Base-by-base conservation (phyloP, 1,139 yeast species). In the Saccharomyces hybrid region DNA sequence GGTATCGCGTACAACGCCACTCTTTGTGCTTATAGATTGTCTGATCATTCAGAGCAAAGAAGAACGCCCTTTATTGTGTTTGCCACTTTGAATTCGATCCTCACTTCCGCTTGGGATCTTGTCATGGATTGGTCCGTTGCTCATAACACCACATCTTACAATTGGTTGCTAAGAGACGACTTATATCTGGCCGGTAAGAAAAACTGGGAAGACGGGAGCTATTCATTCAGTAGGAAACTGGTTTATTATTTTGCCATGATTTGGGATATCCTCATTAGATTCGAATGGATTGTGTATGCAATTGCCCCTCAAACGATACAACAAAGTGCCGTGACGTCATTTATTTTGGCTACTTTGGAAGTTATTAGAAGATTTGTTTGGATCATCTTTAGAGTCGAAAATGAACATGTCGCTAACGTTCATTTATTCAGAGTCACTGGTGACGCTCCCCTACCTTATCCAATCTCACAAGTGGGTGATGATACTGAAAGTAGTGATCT, bases 41-140 rank as follows among this genome's bases (percentile, higher is more conserved):
- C 66, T 2, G 78, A 83, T 47, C 70, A 71, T 12, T 63, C 73
- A 0, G 57, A 66, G 1, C 64, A 68, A 12, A 74, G 80, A 59
- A 75, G 85, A 56, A 79, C 80, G 0, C 75, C 80, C 1, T 87
- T 89, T 64, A 87, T 93, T 29, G 71, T 82, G 1, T 80, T 90
- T 73, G 97, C 96, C 0, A 68, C 79, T 1, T 60, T 88, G 48
- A 91, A 93, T 68, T 83, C 97, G 0, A 56, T 85, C 0, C 81
- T 80, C 65, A 78, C 90, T 29, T 71, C 88, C 0, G 62, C 84
- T 11, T 93, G 99, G 99, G 99, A 93, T 71, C 73, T 95, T 9
- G 75, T 89, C 41, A 89, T 93, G 96, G 99, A 93, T 75, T 95
- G 96, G 91, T 90, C 97, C 1, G 75, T 93, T 62, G 74, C 87